Conservation (phyloP, 768 basidiomycete species). For the Cystofilobasidium macerans region DNA sequence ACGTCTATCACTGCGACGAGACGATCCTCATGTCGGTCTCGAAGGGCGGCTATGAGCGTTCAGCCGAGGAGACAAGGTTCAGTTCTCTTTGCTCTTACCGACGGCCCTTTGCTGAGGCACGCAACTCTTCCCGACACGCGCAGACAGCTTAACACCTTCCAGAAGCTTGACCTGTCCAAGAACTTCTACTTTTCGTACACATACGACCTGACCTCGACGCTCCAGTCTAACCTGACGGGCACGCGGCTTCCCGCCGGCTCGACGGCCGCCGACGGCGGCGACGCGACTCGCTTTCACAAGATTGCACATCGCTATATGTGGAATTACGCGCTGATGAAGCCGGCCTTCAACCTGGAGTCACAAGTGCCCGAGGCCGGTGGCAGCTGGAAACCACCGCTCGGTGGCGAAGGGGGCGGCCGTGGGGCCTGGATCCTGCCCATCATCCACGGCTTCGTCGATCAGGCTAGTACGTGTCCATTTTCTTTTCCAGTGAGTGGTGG, state of each 20-base stretch:
- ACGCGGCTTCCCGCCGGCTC: conserved; percentile 30
- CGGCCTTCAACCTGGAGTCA: conserved; percentile 48
- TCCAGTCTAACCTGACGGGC: conserved; percentile 78
- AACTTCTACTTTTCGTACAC: conserved; percentile 97
- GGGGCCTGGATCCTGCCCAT: conserved; percentile 81
- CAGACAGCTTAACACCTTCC: conserved; percentile 75
- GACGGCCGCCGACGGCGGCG: neutral
- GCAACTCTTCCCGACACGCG: neutral
- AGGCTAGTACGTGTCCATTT: conserved; percentile 66
- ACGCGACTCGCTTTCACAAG: conserved; percentile 48
- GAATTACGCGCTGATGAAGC: conserved; percentile 78
- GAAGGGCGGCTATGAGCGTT: conserved; percentile 48
- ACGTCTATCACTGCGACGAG: conserved; percentile 81
- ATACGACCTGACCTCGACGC: conserved; percentile 90
- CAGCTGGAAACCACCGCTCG: conserved; percentile 20
- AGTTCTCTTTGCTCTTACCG: too few species aligned
- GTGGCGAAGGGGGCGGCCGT: conserved; percentile 33
- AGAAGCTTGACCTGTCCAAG: conserved; percentile 95
- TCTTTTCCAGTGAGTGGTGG: too few species aligned
- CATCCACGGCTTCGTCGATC: conserved; percentile 92
- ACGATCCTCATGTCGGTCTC: conserved; percentile 62
- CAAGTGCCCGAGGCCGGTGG: conserved; percentile 22
- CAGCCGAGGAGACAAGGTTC: conserved; percentile 66
- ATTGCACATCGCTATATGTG: conserved; percentile 63
- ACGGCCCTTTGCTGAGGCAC: too few species aligned